These are phyloP conservation scores for Diplodia scrobiculata DNA, from an alignment of 2,329 filamentous ascomycete species.

Conservation along the genomic window DNA sequence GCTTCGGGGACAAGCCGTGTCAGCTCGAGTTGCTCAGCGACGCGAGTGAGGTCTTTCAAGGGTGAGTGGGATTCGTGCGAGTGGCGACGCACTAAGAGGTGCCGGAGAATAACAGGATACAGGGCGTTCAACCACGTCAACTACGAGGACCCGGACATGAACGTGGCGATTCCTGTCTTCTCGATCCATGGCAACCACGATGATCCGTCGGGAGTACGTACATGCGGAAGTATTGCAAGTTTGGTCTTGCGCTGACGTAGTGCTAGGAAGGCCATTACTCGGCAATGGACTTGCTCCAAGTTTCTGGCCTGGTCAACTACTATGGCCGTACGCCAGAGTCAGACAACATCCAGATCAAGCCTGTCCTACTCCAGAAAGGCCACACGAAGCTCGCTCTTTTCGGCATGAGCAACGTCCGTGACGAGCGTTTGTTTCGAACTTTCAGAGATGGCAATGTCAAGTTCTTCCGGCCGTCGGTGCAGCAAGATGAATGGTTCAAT, in stretches of 20 bases:
- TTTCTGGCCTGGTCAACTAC: constrained; percentile 91
- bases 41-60: constrained; percentile 85
- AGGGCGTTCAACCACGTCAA: constrained; percentile 88
- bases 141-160: constrained; percentile 96
- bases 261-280: constrained; percentile 77
- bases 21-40: constrained; percentile 94
- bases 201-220: constrained; percentile 76
- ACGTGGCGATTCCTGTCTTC: constrained; percentile 94
- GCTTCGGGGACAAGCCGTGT: constrained; percentile 91
- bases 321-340: constrained; percentile 89
- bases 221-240: not conserved
- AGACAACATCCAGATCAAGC: constrained; percentile 90
- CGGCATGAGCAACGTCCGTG: constrained; percentile 91
- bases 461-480: constrained; percentile 80
- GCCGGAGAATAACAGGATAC: not conserved
- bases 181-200: constrained; percentile 99
- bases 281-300: constrained; percentile 85
- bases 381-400: constrained; percentile 89
- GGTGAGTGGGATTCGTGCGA: constrained; percentile 43
- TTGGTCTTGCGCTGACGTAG: constrained; percentile 29
- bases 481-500: constrained; percentile 93
- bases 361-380: constrained; percentile 90
- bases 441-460: constrained; percentile 92
- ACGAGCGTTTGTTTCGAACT: constrained; percentile 90
- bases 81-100: not conserved